Percentiles rank a stretch among this genome's conserved stretches.
Conservation (phyloP, 768 basidiomycete genomes). For the Mycena venus region DNA sequence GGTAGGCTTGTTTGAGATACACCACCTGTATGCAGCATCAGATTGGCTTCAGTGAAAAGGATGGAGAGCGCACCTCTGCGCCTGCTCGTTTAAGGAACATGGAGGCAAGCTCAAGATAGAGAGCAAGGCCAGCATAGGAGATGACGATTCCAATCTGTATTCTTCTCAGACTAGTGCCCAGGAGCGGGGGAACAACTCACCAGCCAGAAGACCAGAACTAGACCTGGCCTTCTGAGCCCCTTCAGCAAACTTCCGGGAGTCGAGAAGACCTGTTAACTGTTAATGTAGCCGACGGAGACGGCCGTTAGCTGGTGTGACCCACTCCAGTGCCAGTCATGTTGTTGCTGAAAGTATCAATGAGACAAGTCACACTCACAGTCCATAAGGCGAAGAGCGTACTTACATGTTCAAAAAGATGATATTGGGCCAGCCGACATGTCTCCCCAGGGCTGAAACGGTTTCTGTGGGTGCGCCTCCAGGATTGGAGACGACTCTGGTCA, state of each 20-base stretch:
- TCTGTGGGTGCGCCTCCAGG: constrained; percentile 25
- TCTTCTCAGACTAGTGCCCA: neutral
- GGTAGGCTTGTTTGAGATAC: constrained; percentile 52
- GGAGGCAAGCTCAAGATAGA: constrained; percentile 60
- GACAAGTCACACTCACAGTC: neutral
- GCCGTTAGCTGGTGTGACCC: constrained; percentile 43
- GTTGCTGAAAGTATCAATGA: constrained; percentile 24
- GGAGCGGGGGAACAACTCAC: constrained; percentile 34
- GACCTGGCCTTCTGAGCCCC: constrained; percentile 53
- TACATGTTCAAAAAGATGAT: constrained; percentile 22
- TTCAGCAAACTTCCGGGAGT: constrained; percentile 50
- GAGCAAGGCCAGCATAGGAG: constrained; percentile 45
- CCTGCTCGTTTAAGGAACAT: constrained; percentile 65
- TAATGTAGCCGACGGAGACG: neutral
- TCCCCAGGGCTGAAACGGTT: constrained; percentile 15
- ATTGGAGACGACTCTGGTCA: constrained; percentile 9
- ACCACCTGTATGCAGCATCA: constrained; percentile 21
- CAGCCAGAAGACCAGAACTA: constrained; percentile 58
- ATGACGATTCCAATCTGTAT: constrained; percentile 13
- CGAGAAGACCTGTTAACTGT: neutral
- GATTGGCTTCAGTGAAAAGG: too few relatives aligned
- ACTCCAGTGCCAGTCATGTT: constrained; percentile 57
- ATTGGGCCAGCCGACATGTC: constrained; percentile 15
- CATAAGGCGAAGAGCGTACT: neutral
- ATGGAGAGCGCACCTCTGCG: constrained; percentile 54